These are phyloP conservation scores for Epichloe baconii DNA, from an alignment of 2,329 filamentous ascomycete genomes.

Conservation along the genomic window DNA sequence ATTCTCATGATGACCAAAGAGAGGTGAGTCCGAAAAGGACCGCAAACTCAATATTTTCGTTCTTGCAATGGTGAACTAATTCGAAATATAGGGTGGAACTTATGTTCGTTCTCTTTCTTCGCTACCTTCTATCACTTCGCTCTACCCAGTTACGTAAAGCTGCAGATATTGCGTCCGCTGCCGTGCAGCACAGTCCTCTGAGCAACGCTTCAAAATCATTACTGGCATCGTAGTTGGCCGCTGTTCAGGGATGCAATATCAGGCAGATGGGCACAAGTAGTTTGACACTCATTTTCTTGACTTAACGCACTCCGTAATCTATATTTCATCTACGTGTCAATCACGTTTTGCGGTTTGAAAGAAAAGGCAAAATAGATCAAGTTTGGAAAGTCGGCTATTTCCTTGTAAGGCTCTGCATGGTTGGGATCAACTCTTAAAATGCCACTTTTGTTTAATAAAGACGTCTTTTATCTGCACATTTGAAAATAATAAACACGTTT, in stretches of 20 bases:
- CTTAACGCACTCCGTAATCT: background rate
- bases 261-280: background rate
- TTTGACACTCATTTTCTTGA: background rate
- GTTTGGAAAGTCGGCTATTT: too few species aligned
- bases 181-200: conserved; percentile 23
- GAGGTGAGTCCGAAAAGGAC: conserved; percentile 39
- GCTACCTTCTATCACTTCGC: conserved; percentile 61
- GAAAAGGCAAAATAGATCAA: background rate
- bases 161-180: conserved; percentile 46
- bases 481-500: too few species aligned
- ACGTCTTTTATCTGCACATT: too few species aligned
- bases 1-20: conserved; percentile 99
- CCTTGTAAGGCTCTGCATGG: too few species aligned
- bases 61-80: conserved; percentile 9
- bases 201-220: conserved; percentile 25
- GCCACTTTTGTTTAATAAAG: too few species aligned
- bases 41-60: background rate
- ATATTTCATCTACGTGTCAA: background rate
- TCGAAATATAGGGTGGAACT: conserved; percentile 58
- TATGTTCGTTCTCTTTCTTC: conserved; percentile 72
- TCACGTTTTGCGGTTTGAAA: background rate
- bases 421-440: too few species aligned
- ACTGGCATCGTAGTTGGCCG: conserved; percentile 7
- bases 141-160: conserved; percentile 57
- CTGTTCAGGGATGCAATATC: background rate